Base-by-base conservation (phyloP, 2,329 filamentous ascomycete genomes). In the Claviceps sp. region DNA sequence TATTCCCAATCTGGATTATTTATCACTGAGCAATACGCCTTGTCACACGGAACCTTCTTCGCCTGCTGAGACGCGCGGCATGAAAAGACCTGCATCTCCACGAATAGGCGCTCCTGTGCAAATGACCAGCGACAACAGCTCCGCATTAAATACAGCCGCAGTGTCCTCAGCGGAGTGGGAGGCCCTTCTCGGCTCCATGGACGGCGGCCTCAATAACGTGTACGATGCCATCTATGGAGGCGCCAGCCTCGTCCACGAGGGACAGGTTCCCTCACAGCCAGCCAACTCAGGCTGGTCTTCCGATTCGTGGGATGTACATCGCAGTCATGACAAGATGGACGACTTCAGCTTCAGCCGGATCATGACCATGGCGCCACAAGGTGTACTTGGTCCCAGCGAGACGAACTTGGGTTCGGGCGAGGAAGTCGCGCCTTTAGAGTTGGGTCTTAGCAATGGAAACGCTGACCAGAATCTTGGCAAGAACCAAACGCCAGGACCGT, bases 141-240 rank as follows among this genome's bases (percentile, higher is more conserved):
- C 49, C 5, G 47, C 41, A 3, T 57, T 49, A 40, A 72, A 74
- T 58, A 58, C 67, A 41, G 58, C 61, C 56, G 69, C 68, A 16
- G 74, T 84, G 13, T 81, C 81, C 1, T 70, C 82, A 8, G 74
- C 81, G 0, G 87, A 93, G 59, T 95, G 89, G 89, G 89, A 95
- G 65, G 81, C 84, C 1, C 74, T 95, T 0, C 75, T 95, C 2
- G 83, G 85, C 4, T 84, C 84, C 22, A 81, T 95, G 64, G 89
- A 95, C 59, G 82, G 82, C 38, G 87, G 87, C 0, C 78, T 84
- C 57, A 80, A 83, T 51, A 94, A 91, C 62, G 84, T 94, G n/a
- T 93, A 88, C 65, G 84, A 89, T 62, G 84, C 83, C 42, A 88
- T 89, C 52, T 89, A 89, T 58, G 86, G 85, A 40, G 85, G 85